phyloP scores from a whole-genome alignment of 345 rosid genomes.

The Aethionema arabicum region DNA sequence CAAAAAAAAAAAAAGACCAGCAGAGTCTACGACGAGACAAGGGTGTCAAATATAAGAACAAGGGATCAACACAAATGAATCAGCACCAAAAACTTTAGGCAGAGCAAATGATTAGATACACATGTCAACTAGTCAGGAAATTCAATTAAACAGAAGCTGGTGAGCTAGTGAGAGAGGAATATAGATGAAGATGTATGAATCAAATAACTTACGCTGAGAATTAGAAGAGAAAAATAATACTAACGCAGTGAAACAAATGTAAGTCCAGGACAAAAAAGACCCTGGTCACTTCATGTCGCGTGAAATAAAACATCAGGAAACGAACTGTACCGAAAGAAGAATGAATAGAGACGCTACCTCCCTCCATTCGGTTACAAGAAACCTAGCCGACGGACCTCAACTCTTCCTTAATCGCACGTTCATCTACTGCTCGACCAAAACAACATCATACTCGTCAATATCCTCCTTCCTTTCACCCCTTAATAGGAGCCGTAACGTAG shows the following conservation, averaged over 20 bases:
- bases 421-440: constrained; percentile 50
- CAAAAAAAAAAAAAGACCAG: not conserved
- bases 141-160: not conserved
- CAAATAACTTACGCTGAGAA: not conserved
- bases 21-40: not conserved
- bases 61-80: not conserved
- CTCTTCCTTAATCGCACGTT: constrained; percentile 53
- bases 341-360: constrained; percentile 98
- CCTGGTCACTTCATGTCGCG: constrained; percentile 27
- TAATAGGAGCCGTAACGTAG: not conserved
- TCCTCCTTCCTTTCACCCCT: constrained; percentile 2
- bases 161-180: not conserved
- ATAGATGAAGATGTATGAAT: not conserved
- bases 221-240: not conserved
- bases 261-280: not conserved
- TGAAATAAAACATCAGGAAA: constrained; percentile 46
- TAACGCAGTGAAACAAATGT: constrained; percentile 8
- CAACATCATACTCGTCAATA: constrained; percentile 16
- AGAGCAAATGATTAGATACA: not conserved
- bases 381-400: constrained; percentile 59
- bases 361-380: constrained; percentile 96
- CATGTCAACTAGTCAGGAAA: not conserved
- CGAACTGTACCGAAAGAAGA: constrained; percentile 82
- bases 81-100: not conserved
- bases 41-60: not conserved